Evolutionary conservation across 768 basidiomycete species (phyloP), one percentile per base, ranked within the genome.

Genomic region (Mycena sanguinolenta): DNA sequence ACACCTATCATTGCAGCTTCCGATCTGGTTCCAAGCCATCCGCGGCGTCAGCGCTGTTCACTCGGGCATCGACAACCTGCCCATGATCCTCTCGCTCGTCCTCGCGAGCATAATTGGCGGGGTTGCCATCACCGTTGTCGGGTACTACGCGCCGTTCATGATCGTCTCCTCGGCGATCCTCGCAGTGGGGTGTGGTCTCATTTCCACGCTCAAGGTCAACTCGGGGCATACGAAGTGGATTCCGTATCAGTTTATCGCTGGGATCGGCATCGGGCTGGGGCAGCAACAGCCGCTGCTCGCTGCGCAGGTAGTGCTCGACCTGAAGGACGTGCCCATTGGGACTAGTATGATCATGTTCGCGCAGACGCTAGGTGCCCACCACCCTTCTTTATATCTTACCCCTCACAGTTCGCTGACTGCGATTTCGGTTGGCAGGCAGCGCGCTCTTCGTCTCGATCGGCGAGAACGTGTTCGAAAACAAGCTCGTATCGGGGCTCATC

Each of bases 41-140:
- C 82, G 80, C 46, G 81, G 78, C 16, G 76, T 74, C 10, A 77
- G 79, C 6, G 80, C 87, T 0, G 71, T 83, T 3, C 57, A 46
- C 17, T 82, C 84, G 1, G 83, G 75, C 17, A 67, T 74, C 65
- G 65, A 82, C 50, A 65, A 79, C 17, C 79, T 88, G 49, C 71
- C 81, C 3, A 58, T 83, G 50, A 77, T 82, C 8, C 75, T 84
- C 64, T 71, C 82, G 19, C 75, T 83, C 32, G 84, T 85, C 0
- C 81, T 84, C 3, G 62, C 78, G 25, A 79, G 83, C 3, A 77
- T 88, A 49, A 21, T 86, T 21, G 70, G 75, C 2, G 86, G 86
- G 38, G 80, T 25, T 73, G 17, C 75, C 0, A 80, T 86, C 49
- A 79, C 77, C 25, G 50, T 74, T 21, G 73, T 79, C 1, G 77